Conservation (phyloP, 139 green algal species). For the Chlorella sp. region DNA sequence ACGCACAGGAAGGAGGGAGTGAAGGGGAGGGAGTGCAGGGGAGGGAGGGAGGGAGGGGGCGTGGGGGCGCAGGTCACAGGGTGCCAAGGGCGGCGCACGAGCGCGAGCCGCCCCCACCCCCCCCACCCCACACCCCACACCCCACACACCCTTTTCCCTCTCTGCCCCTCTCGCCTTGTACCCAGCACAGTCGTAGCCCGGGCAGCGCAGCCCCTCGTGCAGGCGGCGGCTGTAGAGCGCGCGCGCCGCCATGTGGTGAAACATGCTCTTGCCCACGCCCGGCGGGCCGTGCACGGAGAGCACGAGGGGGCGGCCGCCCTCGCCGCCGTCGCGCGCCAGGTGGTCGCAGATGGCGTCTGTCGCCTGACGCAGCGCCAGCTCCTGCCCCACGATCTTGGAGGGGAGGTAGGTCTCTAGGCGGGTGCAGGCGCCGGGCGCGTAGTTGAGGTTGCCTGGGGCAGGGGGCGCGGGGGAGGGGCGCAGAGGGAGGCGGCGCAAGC, state of each 20-base stretch:
- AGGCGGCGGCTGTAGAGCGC: conserved; percentile 73
- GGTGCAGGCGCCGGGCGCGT: conserved; percentile 60
- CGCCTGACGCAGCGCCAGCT: conserved; percentile 62
- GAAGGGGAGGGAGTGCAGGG: background rate
- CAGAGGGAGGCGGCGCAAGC: background rate
- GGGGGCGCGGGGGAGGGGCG: too few species aligned
- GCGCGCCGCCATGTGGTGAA: conserved; percentile 70
- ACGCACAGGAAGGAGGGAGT: too few species aligned
- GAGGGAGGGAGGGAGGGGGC: background rate
- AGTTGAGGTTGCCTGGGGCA: conserved; percentile 42
- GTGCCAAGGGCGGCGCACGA: too few species aligned
- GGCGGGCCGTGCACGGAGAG: conserved; percentile 87
- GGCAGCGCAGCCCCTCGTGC: conserved; percentile 42
- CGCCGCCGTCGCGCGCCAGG: conserved; percentile 36
- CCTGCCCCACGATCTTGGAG: conserved; percentile 74
- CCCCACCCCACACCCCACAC: background rate
- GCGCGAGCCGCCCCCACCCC: too few species aligned
- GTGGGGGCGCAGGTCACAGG: background rate
- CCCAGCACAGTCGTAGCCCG: conserved; percentile 62
- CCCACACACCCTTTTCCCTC: too few species aligned
- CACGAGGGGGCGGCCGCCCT: conserved; percentile 75
- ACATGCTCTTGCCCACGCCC: conserved; percentile 90
- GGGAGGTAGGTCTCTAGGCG: conserved; percentile 60
- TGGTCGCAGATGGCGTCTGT: conserved; percentile 83
- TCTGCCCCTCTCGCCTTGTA: too few species aligned